A percentile compares a stretch with the other conserved stretches of the same genome.
These are phyloP conservation scores for Polytrichum commune DNA, from an alignment of 225 moss, liverwort and hornwort genomes.

Conservation along the genomic window DNA sequence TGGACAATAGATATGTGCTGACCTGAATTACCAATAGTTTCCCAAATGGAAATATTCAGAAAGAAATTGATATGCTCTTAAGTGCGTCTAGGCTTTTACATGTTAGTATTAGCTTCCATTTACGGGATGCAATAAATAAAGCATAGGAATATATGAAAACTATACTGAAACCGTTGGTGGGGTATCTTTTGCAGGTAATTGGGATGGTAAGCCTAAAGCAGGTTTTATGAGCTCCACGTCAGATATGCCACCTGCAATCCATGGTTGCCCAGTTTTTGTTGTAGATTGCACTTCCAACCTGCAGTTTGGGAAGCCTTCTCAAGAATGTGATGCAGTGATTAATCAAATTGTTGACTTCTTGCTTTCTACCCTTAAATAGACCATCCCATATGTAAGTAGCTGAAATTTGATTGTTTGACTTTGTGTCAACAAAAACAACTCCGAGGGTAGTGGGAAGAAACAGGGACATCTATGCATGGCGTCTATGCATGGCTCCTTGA, in stretches of 20 bases:
- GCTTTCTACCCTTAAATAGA: not conserved
- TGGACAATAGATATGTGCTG: not conserved
- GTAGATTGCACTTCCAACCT: constrained; percentile 44
- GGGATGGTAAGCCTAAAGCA: constrained; percentile 25
- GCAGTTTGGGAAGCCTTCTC: constrained; percentile 31
- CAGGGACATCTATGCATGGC: no score
- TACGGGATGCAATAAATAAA: no score
- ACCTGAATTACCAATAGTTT: not conserved
- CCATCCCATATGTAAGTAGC: no score
- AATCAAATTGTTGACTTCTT: constrained; percentile 45
- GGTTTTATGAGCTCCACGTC: constrained; percentile 20
- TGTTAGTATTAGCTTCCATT: not conserved
- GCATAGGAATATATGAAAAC: not conserved
- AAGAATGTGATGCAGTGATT: constrained; percentile 37
- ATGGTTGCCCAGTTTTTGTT: constrained; percentile 42
- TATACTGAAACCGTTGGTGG: not conserved
- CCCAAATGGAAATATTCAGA: not conserved
- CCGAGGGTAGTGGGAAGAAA: no score
- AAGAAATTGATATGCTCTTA: not conserved
- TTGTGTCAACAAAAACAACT: no score
- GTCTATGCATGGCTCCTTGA: no score
- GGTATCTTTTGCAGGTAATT: constrained; percentile 21
- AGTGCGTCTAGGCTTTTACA: not conserved
- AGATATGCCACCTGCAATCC: constrained; percentile 29
- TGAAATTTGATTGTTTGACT: no score